phyloP scores from a whole-genome alignment of 192 early-diverging fungal genomes.

The Umbelopsis vinacea region DNA sequence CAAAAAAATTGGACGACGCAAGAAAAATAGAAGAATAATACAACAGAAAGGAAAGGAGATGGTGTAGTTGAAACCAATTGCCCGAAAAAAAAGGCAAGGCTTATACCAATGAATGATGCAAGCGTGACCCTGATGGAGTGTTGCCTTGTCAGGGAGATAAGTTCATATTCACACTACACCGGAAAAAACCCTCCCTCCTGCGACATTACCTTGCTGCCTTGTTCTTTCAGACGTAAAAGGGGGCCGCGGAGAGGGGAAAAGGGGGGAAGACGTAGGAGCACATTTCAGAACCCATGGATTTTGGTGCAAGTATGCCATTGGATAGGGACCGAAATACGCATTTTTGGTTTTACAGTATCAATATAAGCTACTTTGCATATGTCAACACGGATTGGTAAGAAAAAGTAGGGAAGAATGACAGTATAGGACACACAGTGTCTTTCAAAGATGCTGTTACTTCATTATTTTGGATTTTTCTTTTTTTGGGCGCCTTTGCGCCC shows the following conservation, averaged over 20 bases:
- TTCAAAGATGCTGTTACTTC: too few species aligned
- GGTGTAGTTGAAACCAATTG: too few species aligned
- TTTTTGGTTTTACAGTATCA: too few species aligned
- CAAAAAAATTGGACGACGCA: neutral
- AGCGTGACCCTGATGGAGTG: neutral
- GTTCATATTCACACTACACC: neutral
- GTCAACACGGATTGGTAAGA: too few species aligned
- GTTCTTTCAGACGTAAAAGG: neutral
- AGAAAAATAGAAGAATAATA: neutral
- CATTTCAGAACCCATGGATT: neutral
- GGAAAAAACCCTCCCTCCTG: neutral
- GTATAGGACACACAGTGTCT: too few species aligned
- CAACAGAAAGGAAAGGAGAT: conserved; percentile 3
- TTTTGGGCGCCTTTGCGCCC: too few species aligned
- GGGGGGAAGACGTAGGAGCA: neutral
- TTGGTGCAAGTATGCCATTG: too few species aligned
- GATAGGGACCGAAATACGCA: too few species aligned
- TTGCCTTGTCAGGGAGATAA: conserved; percentile 4
- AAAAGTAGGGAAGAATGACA: too few species aligned
- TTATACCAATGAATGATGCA: neutral
- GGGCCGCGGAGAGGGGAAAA: neutral
- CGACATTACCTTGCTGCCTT: too few species aligned
- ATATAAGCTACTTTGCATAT: too few species aligned
- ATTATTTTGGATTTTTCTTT: too few species aligned
- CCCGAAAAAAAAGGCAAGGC: neutral